Conservation (phyloP, 2,329 filamentous ascomycete species). For the Arachnomyces sp. region DNA sequence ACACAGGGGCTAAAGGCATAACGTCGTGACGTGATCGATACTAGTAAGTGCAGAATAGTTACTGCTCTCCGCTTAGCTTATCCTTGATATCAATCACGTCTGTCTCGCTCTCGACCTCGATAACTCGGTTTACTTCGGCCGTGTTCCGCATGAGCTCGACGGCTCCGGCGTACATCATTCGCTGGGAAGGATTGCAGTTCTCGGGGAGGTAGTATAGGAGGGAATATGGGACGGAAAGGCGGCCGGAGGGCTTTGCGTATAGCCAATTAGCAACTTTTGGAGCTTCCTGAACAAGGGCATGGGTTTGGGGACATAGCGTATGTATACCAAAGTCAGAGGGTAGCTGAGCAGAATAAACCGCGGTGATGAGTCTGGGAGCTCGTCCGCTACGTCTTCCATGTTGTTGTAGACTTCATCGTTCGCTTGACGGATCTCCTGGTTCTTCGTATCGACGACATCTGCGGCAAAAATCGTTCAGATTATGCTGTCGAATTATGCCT, state of each 20-base stretch:
- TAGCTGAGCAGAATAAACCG: slow-evolving; percentile 87
- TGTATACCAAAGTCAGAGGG: slow-evolving; percentile 69
- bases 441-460: slow-evolving; percentile 88
- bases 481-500: slow-evolving; percentile 1
- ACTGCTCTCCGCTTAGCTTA: slow-evolving; percentile 45
- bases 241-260: slow-evolving; percentile 59
- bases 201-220: slow-evolving; percentile 89
- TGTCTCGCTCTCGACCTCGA: slow-evolving; percentile 74
- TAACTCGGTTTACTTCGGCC: slow-evolving; percentile 76
- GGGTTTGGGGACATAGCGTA: slow-evolving; percentile 5
- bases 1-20: too few species aligned
- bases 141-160: slow-evolving; percentile 94
- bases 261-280: neutral
- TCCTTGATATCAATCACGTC: slow-evolving; percentile 75
- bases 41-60: neutral
- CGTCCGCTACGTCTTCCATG: slow-evolving; percentile 72
- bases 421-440: slow-evolving; percentile 78
- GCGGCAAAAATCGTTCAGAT: slow-evolving; percentile 19
- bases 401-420: slow-evolving; percentile 74
- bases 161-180: slow-evolving; percentile 92
- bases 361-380: slow-evolving; percentile 85
- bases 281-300: too few species aligned
- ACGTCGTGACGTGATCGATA: too few species aligned
- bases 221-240: slow-evolving; percentile 84
- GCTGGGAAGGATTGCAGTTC: slow-evolving; percentile 76